Evolutionary conservation across 1,139 yeast genomes (phyloP).

Genomic region (Hansenula sp.): DNA sequence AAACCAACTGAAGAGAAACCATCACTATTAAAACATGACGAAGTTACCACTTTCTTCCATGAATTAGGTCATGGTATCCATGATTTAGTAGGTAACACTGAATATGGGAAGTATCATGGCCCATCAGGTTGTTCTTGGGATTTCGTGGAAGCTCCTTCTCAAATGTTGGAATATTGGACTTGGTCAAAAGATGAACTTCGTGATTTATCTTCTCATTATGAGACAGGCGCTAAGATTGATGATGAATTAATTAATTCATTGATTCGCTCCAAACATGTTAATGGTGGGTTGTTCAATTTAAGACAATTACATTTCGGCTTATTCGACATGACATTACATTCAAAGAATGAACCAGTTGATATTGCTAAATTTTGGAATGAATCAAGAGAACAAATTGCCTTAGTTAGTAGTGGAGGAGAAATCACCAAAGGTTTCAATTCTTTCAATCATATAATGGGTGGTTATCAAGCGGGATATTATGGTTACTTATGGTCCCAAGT

Average conservation of each 20-base stretch:
- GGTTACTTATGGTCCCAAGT: slow-evolving; percentile 86
- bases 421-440: slow-evolving; percentile 66
- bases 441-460: slow-evolving; percentile 76
- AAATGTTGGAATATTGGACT: slow-evolving; percentile 86
- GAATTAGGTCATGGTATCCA: slow-evolving; percentile 91
- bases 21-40: slow-evolving; percentile 70
- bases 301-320: slow-evolving; percentile 77
- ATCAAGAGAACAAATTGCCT: slow-evolving; percentile 53
- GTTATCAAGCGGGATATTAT: slow-evolving; percentile 83
- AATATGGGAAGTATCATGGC: slow-evolving; percentile 67
- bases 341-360: slow-evolving; percentile 43
- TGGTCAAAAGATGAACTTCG: slow-evolving; percentile 67
- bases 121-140: slow-evolving; percentile 72
- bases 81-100: slow-evolving; percentile 64
- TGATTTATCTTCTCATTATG: slow-evolving; percentile 60
- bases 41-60: slow-evolving; percentile 83
- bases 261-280: slow-evolving; percentile 67
- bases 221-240: slow-evolving; percentile 51
- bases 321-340: slow-evolving; percentile 72
- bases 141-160: slow-evolving; percentile 89
- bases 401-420: slow-evolving; percentile 52
- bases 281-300: slow-evolving; percentile 64
- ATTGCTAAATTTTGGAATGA: slow-evolving; percentile 59
- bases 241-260: slow-evolving; percentile 59
- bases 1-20: slow-evolving; percentile 71